Conservation (phyloP, 768 basidiomycete genomes). For the Chlorophyllum brunneum region DNA sequence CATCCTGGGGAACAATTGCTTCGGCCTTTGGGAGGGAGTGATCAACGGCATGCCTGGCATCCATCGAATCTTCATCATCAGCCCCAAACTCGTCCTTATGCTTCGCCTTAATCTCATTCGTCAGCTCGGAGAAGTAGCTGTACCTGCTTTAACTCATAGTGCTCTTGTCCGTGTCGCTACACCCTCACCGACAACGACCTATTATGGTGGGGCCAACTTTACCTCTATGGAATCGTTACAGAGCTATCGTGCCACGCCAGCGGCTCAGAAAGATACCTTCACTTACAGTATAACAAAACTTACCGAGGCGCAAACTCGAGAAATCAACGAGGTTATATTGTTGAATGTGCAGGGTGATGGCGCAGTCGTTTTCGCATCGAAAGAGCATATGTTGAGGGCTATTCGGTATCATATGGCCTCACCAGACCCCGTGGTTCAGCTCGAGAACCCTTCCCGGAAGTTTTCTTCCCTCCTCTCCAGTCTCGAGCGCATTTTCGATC, state of each 20-base stretch:
- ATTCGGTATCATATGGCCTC: conserved; percentile 8
- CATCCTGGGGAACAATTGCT: conserved; percentile 22
- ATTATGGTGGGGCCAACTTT: neutral
- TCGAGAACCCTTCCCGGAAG: neutral
- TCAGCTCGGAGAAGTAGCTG: neutral
- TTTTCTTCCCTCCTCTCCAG: neutral
- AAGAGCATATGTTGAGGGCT: conserved; percentile 10
- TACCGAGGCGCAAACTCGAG: conserved; percentile 16
- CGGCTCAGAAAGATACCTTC: conserved; percentile 19
- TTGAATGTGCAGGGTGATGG: conserved; percentile 14
- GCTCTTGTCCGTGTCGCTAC: conserved; percentile 11
- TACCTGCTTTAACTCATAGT: neutral
- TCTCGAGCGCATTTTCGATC: neutral
- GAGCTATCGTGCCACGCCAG: conserved; percentile 3
- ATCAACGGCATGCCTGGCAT: conserved; percentile 9
- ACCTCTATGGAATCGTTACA: neutral
- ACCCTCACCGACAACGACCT: neutral
- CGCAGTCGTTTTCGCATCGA: conserved; percentile 16
- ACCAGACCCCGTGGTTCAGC: neutral
- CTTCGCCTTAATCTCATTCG: conserved; percentile 15
- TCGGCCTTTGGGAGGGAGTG: conserved; percentile 28
- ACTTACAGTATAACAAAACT: conserved; percentile 21
- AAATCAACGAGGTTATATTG: conserved; percentile 17
- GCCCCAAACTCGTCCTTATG: conserved; percentile 24
- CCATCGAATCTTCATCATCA: conserved; percentile 25